A percentile compares a stretch with the other conserved stretches of the same genome.
phyloP scores from a whole-genome alignment of 345 rosid genomes.

The Arabidopsis arenosa region DNA sequence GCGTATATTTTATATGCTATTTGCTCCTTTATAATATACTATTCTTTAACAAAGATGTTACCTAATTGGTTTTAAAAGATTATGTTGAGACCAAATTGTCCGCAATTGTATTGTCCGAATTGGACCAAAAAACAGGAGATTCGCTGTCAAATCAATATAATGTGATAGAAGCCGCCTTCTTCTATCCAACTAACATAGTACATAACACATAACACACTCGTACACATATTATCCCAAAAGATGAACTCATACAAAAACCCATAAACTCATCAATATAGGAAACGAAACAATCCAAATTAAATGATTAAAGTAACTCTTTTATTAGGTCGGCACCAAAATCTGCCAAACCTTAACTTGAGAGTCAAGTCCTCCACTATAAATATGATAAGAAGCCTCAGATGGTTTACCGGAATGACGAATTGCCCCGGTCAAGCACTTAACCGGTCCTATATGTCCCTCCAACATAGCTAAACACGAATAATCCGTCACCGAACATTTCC shows the following conservation, averaged over 20 bases:
- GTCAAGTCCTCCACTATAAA: constrained; percentile 90
- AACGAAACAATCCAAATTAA: not conserved
- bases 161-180: not conserved
- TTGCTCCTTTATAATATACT: not conserved
- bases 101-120: constrained; percentile 1
- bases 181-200: not conserved
- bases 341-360: constrained; percentile 87
- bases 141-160: not conserved
- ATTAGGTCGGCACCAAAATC: constrained; percentile 51
- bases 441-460: constrained; percentile 86
- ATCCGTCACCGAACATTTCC: constrained; percentile 56
- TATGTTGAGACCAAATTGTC: constrained; percentile 18
- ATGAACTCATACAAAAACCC: constrained; percentile 16
- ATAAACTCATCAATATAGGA: not conserved
- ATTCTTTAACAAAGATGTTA: constrained; percentile 8
- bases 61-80: constrained; percentile 3
- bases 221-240: constrained; percentile 9
- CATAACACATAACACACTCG: constrained; percentile 22
- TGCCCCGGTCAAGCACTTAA: constrained; percentile 81
- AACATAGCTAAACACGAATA: constrained; percentile 68
- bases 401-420: constrained; percentile 48
- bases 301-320: constrained; percentile 6
- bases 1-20: constrained; percentile 15
- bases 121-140: not conserved
- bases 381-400: constrained; percentile 47